Evolutionary conservation across 2,329 filamentous ascomycete genomes (phyloP).

Genomic region (Botryotinia convoluta): DNA sequence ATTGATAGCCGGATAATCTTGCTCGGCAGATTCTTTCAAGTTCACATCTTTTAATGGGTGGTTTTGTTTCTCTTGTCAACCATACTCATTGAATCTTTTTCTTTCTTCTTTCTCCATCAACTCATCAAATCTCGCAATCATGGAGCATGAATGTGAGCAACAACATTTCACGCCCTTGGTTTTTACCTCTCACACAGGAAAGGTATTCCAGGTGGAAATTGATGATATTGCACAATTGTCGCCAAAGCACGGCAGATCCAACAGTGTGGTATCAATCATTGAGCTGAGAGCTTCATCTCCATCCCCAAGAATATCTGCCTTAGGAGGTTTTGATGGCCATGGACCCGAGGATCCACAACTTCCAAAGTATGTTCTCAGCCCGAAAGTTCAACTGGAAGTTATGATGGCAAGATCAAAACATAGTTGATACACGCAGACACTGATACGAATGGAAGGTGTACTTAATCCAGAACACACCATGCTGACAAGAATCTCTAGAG

Average conservation of each 20-base stretch:
- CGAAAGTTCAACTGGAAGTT: not conserved
- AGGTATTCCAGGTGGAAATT: slow-evolving; percentile 22
- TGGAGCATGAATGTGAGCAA: slow-evolving; percentile 16
- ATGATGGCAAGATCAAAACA: not conserved
- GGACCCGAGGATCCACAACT: not conserved
- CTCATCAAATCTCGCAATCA: not conserved
- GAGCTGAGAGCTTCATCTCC: slow-evolving; percentile 7
- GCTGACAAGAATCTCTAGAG: not conserved
- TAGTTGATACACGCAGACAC: not conserved
- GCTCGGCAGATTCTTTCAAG: fast-evolving
- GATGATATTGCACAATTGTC: slow-evolving; percentile 12
- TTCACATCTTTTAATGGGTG: not conserved
- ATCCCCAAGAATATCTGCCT: not conserved
- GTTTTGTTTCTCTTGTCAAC: not conserved
- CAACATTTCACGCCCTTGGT: slow-evolving; percentile 15
- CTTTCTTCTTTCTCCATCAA: not conserved
- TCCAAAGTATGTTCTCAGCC: not conserved
- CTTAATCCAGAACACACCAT: not conserved
- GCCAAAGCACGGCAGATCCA: not conserved
- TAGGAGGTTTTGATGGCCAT: slow-evolving; percentile 5
- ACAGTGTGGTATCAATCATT: slow-evolving; percentile 5
- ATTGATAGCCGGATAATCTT: not conserved
- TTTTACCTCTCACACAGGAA: slow-evolving; percentile 22
- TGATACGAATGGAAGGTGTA: not conserved
- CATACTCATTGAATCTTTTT: not conserved